A percentile compares a stretch with the other conserved stretches of the same genome.
Evolutionary conservation across 2,329 filamentous ascomycete species (phyloP).

Genomic region (Metarhizium humberi): DNA sequence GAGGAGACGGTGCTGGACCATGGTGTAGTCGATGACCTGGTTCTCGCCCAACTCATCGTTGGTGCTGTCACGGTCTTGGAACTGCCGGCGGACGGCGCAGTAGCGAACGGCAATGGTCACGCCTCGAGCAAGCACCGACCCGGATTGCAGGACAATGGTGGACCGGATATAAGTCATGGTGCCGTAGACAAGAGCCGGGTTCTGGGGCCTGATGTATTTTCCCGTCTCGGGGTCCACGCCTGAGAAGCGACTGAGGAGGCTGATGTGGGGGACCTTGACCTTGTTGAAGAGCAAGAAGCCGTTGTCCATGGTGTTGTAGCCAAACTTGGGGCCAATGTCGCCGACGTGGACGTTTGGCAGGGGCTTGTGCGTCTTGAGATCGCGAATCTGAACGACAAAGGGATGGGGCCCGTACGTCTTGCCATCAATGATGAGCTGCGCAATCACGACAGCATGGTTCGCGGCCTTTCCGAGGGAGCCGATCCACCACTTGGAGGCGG

Average conservation of each 20-base stretch:
- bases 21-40: conserved; percentile 71
- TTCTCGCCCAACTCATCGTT: conserved; percentile 53
- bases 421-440: conserved; percentile 60
- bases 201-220: conserved; percentile 58
- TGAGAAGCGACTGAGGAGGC: conserved; percentile 66
- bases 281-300: conserved; percentile 71
- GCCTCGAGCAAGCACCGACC: conserved; percentile 61
- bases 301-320: conserved; percentile 77
- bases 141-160: conserved; percentile 65
- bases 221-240: conserved; percentile 57
- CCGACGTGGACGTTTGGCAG: conserved; percentile 64
- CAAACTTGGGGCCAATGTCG: conserved; percentile 74
- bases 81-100: conserved; percentile 64
- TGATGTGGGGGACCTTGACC: conserved; percentile 60
- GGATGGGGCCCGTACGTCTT: conserved; percentile 67
- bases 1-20: conserved; percentile 66
- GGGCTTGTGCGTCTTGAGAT: conserved; percentile 59
- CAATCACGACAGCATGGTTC: conserved; percentile 72
- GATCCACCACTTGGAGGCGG: conserved; percentile 79
- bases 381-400: conserved; percentile 67
- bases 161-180: conserved; percentile 69
- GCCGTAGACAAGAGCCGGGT: conserved; percentile 61
- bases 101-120: conserved; percentile 73
- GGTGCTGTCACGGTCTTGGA: conserved; percentile 63
- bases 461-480: conserved; percentile 67